phyloP scores from a whole-genome alignment of 2,329 filamentous ascomycete genomes.

The Neofusicoccum ribis region DNA sequence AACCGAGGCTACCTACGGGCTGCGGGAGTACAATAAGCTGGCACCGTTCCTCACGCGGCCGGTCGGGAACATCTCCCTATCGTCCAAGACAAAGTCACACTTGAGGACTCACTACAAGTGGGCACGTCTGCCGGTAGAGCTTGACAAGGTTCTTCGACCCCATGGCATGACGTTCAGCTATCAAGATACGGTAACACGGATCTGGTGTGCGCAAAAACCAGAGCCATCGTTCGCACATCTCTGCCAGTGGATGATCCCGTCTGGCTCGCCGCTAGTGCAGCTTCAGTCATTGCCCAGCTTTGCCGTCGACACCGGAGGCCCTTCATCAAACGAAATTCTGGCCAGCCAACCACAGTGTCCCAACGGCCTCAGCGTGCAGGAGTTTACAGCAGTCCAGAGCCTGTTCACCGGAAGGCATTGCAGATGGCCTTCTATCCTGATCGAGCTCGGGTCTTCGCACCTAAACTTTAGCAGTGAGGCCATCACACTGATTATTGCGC shows the following conservation, averaged over 20 bases:
- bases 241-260: slow-evolving; percentile 43
- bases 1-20: slow-evolving; percentile 12
- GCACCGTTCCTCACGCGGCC: slow-evolving; percentile 20
- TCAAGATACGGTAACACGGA: slow-evolving; percentile 42
- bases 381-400: slow-evolving; percentile 55
- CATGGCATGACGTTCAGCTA: slow-evolving; percentile 52
- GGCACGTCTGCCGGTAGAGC: slow-evolving; percentile 42
- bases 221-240: slow-evolving; percentile 49
- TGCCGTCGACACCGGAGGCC: slow-evolving; percentile 35
- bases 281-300: slow-evolving; percentile 31
- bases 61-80: slow-evolving; percentile 37
- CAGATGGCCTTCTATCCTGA: slow-evolving; percentile 51
- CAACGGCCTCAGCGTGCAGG: slow-evolving; percentile 47
- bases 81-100: slow-evolving; percentile 50
- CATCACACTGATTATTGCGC: slow-evolving; percentile 51
- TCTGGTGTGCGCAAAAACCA: slow-evolving; percentile 39
- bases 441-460: slow-evolving; percentile 53
- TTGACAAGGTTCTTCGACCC: slow-evolving; percentile 47
- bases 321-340: slow-evolving; percentile 57
- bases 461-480: slow-evolving; percentile 62
- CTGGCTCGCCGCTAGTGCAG: slow-evolving; percentile 37
- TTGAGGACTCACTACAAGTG: slow-evolving; percentile 50
- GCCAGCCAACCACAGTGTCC: slow-evolving; percentile 55
- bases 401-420: slow-evolving; percentile 48
- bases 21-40: too few species aligned